Evolutionary conservation across 768 basidiomycete genomes (phyloP).

Genomic region (Calocera cornea): DNA sequence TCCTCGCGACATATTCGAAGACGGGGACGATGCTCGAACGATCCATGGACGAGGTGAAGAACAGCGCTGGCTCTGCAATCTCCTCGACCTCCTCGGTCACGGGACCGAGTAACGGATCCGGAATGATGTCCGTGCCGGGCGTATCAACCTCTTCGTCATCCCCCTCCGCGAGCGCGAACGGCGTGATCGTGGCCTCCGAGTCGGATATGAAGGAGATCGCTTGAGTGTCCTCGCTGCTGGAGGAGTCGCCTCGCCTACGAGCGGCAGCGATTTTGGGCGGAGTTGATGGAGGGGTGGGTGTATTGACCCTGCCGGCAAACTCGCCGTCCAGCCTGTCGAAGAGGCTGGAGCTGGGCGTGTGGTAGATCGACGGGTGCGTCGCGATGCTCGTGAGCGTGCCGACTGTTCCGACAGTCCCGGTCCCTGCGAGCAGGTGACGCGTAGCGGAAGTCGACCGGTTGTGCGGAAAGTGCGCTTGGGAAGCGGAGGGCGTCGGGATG

Average conservation of each 20-base stretch:
- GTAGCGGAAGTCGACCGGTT: slow-evolving; percentile 10
- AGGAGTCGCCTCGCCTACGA: not conserved
- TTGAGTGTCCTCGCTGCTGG: not conserved
- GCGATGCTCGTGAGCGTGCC: slow-evolving; percentile 46
- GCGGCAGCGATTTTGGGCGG: not conserved
- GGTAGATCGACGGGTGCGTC: slow-evolving; percentile 50
- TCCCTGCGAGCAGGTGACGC: slow-evolving; percentile 33
- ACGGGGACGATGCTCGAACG: not conserved
- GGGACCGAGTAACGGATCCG: not conserved
- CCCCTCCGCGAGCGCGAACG: not conserved
- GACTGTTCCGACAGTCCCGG: slow-evolving; percentile 26
- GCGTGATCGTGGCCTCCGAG: not conserved
- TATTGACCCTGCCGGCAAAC: not conserved
- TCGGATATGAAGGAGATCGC: not conserved
- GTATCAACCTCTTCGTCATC: not conserved
- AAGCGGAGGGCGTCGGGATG: slow-evolving; percentile 12
- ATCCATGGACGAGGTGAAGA: not conserved
- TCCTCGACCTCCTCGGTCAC: not conserved
- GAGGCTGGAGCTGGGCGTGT: slow-evolving; percentile 68
- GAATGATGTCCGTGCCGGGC: not conserved
- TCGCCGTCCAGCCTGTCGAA: slow-evolving; percentile 30
- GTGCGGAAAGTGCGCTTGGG: not conserved
- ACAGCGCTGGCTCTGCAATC: not conserved
- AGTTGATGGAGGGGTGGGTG: not conserved
- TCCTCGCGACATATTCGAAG: not conserved